Conservation (phyloP, 1,284 basidiomycete genomes). For the Prillingera fragicola region DNA sequence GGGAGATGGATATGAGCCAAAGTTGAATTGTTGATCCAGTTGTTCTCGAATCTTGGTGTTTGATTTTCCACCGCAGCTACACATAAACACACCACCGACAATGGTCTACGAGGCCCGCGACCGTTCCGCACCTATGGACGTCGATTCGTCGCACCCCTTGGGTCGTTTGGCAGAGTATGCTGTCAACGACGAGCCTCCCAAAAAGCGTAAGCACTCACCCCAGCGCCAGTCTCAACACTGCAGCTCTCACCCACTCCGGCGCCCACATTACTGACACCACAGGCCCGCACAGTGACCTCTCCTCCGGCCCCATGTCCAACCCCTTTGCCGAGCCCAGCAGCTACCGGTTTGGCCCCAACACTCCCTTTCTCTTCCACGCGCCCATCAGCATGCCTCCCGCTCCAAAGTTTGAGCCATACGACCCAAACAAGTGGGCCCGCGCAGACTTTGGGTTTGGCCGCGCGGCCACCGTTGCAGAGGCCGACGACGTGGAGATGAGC, state of each 20-base stretch:
- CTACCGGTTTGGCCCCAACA: slow-evolving; percentile 24
- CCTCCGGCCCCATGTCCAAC: slow-evolving; percentile 6
- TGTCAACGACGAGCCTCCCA: slow-evolving; percentile 32
- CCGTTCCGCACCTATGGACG: slow-evolving; percentile 40
- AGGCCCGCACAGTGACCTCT: slow-evolving; percentile 40
- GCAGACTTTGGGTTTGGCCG: slow-evolving; percentile 22
- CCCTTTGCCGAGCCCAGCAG: slow-evolving; percentile 3
- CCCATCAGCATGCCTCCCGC: slow-evolving; percentile 18
- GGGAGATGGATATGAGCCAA: background rate
- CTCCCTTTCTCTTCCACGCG: slow-evolving; percentile 32
- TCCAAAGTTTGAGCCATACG: slow-evolving; percentile 24
- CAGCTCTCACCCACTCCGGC: background rate
- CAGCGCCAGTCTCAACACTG: slow-evolving; percentile 1
- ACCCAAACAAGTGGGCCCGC: slow-evolving; percentile 34
- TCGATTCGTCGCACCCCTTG: slow-evolving; percentile 27
- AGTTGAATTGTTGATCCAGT: background rate
- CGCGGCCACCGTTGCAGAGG: background rate
- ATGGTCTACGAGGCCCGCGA: slow-evolving; percentile 21
- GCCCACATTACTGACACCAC: background rate
- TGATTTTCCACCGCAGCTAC: background rate
- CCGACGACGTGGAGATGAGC: slow-evolving; percentile 34
- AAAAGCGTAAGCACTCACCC: slow-evolving; percentile 35
- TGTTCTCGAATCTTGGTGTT: background rate
- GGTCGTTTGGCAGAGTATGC: slow-evolving; percentile 28
- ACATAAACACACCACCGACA: background rate